phyloP scores from a whole-genome alignment of 1,284 basidiomycete species.

The Apiotrichum mycotoxinovorans region DNA sequence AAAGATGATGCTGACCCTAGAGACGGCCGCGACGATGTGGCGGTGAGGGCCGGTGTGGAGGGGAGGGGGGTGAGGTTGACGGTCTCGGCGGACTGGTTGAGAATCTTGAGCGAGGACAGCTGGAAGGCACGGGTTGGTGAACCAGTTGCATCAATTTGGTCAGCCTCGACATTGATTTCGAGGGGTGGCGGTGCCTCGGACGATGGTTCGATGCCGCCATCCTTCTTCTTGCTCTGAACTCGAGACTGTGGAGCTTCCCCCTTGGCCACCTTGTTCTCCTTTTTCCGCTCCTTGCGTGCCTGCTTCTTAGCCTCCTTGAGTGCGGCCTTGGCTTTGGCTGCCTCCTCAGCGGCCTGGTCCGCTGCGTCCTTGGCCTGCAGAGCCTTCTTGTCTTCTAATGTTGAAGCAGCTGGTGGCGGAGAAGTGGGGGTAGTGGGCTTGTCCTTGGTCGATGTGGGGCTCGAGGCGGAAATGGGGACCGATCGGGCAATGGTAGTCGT shows the following conservation, averaged over 20 bases:
- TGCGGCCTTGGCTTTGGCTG: constrained; percentile 1
- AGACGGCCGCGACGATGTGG: neutral
- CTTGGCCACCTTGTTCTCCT: neutral
- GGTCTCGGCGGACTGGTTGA: neutral
- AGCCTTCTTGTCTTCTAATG: neutral
- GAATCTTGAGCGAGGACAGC: neutral
- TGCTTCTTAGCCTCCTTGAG: neutral
- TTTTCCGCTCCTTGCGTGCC: constrained; percentile 2
- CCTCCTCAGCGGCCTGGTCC: neutral
- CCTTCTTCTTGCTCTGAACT: too few species aligned
- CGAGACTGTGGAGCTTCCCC: neutral
- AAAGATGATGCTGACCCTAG: too few species aligned
- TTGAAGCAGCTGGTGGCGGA: too few species aligned
- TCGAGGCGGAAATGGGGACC: too few species aligned
- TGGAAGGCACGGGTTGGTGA: too few species aligned
- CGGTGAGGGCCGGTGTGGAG: neutral
- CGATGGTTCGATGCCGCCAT: too few species aligned
- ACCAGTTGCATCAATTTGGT: too few species aligned
- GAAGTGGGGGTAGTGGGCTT: too few species aligned
- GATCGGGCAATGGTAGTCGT: too few species aligned
- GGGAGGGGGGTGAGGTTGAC: neutral
- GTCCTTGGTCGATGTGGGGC: too few species aligned
- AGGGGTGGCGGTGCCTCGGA: neutral
- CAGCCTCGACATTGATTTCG: too few species aligned
- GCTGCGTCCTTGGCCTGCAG: neutral